Conservation (phyloP, 164 flowering plant genomes). For the Aristolochia contorta region DNA sequence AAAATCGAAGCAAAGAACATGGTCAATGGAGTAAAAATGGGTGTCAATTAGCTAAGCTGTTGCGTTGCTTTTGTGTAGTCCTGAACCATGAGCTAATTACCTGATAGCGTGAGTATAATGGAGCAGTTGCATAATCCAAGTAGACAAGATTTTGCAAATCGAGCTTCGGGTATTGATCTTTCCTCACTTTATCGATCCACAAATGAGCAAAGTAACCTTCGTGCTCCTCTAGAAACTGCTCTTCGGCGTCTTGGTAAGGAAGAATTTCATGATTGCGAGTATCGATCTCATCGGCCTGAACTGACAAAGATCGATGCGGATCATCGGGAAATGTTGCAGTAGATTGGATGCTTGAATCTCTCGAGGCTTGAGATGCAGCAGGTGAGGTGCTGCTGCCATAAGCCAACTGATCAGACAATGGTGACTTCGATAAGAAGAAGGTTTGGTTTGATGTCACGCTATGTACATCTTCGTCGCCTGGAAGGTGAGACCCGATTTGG, state of each 20-base stretch:
- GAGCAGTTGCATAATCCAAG: slow-evolving; percentile 8
- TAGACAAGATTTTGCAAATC: slow-evolving; percentile 3
- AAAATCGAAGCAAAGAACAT: background rate
- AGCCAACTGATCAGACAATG: background rate
- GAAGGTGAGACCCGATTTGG: background rate
- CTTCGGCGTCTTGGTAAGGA: slow-evolving; percentile 7
- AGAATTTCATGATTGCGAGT: background rate
- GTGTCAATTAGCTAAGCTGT: too few relatives aligned
- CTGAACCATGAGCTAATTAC: background rate
- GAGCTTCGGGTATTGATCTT: slow-evolving; percentile 6
- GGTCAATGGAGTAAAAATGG: too few relatives aligned
- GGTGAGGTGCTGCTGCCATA: too few relatives aligned
- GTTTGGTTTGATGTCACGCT: background rate
- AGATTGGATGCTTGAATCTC: background rate
- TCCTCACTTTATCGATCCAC: slow-evolving; percentile 5
- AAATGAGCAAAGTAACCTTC: slow-evolving; percentile 5
- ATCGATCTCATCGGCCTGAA: background rate
- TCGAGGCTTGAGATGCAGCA: too few relatives aligned
- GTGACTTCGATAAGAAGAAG: background rate
- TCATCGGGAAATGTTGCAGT: background rate
- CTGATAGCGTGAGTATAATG: slow-evolving; percentile 4
- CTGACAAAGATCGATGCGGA: background rate
- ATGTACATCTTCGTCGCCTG: background rate
- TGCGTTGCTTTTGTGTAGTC: background rate
- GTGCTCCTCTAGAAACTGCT: slow-evolving; percentile 3